Base-by-base conservation (phyloP, 345 rosid genomes). In the Orychophragmus violaceus region DNA sequence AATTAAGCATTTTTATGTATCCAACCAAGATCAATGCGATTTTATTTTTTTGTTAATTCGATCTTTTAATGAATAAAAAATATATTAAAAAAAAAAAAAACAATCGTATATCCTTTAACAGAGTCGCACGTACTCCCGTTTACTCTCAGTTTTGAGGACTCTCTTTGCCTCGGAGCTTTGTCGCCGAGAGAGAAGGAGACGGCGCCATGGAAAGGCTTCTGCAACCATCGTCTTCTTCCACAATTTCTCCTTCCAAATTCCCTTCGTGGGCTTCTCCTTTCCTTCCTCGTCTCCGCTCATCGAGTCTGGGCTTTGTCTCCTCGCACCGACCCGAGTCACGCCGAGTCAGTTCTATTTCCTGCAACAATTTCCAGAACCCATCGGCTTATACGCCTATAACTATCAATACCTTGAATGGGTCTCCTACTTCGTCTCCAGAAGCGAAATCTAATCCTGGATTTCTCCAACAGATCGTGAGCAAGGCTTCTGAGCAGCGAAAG, bases 141-240 rank as follows among this genome's bases (percentile, higher is more conserved):
- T n/a, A n/a, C 39, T 36, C 48, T 59, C 37, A 59, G 49, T 54
- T 72, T n/a, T 10, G 48, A 36, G 73, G 49, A 28, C 69, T 45
- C 41, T 35, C 11, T 57, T 30, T 32, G 5, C 50, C 56, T 37
- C 21, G 24, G 63, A 51, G 58, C 10, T 64, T 42, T 25, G 41
- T 44, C 48, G 46, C 62, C 57, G 48, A 27, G 35, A 61, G 54
- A 54, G 64, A 35, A 64, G 41, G 50, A 51, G 78, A 75, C 77
- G 82, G n/a, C n/a, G n/a, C 85, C 82, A 93, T 93, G 98, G 98
- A 90, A 67, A 84, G 94, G 94, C 91, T 94, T 80, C 85, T 90
- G 0, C 85, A 83, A 30, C 69, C 78, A 69, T 73, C 87, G 2
- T 69, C 78, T 77, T 79, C 87, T 24, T 83, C 91, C 44, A 74